Evolutionary conservation across 176 grass and related monocot species (phyloP).

Genomic region (Lolium perenne): DNA sequence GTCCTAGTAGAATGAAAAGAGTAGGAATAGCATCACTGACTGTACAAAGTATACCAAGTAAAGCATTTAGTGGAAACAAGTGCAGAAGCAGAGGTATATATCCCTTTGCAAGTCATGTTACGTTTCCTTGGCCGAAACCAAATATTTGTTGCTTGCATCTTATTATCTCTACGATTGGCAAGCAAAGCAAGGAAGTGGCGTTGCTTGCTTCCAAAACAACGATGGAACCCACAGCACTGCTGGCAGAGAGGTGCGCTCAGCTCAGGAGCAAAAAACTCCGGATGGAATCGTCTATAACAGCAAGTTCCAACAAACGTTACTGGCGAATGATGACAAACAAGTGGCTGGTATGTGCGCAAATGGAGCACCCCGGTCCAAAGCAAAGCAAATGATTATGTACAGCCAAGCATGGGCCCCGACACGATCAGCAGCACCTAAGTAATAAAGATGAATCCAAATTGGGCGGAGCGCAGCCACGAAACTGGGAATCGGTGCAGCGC

Average conservation of each 20-base stretch:
- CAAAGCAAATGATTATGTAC: slow-evolving; percentile 30
- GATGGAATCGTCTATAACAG: neutral
- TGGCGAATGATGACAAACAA: neutral
- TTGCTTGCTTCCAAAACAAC: slow-evolving; percentile 43
- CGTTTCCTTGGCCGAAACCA: neutral
- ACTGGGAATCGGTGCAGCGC: slow-evolving; percentile 1
- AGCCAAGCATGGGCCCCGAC: slow-evolving; percentile 43
- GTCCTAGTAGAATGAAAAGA: neutral
- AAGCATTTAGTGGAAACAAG: slow-evolving; percentile 17
- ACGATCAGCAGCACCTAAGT: slow-evolving; percentile 4
- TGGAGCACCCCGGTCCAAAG: neutral
- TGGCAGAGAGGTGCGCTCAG: neutral
- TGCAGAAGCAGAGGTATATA: neutral
- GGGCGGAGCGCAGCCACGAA: neutral
- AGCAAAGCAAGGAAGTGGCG: slow-evolving; percentile 50
- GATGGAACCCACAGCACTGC: slow-evolving; percentile 41
- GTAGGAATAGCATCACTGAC: neutral
- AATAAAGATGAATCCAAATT: slow-evolving; percentile 18
- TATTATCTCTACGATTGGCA: slow-evolving; percentile 11
- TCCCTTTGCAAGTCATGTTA: slow-evolving; percentile 22
- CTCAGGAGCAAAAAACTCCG: neutral
- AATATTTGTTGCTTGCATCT: slow-evolving; percentile 47
- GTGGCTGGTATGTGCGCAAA: neutral
- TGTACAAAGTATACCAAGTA: neutral
- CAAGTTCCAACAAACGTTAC: neutral